phyloP scores from a whole-genome alignment of 1,284 basidiomycete species.

The Singerocomus inundabilis region DNA sequence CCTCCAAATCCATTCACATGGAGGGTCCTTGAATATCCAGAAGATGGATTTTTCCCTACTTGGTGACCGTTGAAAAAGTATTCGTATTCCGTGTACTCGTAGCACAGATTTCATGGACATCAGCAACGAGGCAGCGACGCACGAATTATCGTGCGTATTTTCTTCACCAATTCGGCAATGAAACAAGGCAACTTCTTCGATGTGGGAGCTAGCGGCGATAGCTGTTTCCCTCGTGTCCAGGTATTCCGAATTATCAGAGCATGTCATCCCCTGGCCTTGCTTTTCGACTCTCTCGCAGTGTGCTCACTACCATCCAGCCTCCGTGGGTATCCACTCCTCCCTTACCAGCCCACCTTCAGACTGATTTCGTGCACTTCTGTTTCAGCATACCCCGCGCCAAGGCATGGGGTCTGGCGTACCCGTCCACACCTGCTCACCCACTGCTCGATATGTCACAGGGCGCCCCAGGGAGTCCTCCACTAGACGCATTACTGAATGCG shows the following conservation, averaged over 20 bases:
- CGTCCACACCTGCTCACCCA: slow-evolving; percentile 42
- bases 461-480: slow-evolving; percentile 68
- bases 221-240: not conserved
- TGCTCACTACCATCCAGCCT: slow-evolving; percentile 41
- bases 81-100: no score
- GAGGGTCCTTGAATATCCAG: no score
- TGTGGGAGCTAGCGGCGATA: not conserved
- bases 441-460: slow-evolving; percentile 80
- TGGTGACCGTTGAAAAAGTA: no score
- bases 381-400: slow-evolving; percentile 68
- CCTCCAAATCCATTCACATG: no score
- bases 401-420: slow-evolving; percentile 59
- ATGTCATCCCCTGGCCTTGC: slow-evolving; percentile 16
- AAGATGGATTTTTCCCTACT: no score
- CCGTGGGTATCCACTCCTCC: slow-evolving; percentile 30
- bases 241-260: not conserved
- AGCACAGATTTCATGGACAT: no score
- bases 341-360: no score
- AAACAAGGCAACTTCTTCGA: not conserved
- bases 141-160: no score
- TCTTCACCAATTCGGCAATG: no score
- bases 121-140: no score
- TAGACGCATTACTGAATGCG: slow-evolving; percentile 49
- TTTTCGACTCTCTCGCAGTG: slow-evolving; percentile 41
- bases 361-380: not conserved